Base-by-base conservation (phyloP, 495 filamentous ascomycete species). In the Penicillium bialowiezense region DNA sequence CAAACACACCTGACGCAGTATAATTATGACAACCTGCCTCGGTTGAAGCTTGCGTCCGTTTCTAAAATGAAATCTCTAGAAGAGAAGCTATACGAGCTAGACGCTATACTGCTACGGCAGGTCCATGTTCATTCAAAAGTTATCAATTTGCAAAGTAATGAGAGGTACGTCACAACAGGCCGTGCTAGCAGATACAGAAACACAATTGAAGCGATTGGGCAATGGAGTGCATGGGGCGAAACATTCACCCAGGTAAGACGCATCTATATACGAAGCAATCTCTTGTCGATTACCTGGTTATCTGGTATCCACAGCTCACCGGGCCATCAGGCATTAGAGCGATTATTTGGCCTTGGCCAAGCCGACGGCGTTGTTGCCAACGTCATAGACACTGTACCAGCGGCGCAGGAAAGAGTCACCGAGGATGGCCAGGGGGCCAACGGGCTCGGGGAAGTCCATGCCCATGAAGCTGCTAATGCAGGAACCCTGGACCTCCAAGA, bases 401-500 rank as follows among this genome's bases (percentile, higher is more conserved):
- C 77, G 89, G 69, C 95, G 82, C 64, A 99, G 82, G 88, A 99
- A 99, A 38, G 95, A 87, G 70, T 99, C 95, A 59, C 95, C 95
- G 26, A 99, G 83, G 52, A 99, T 97, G 36, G 90, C 95, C 42
- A 99, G 79, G 48, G 95, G 95, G 13, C 95, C 93, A 50, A 87
- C 84, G 15, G 90, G 91, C 60, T 86, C 87, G 18, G 89, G 90
- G 81, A 97, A 88, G 70, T 97, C 93, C 87, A 97, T 95, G 57
- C 92, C 92, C 83, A 96, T 92, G 77, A 99, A 95, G 53, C 88
- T 85, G 41, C 90, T 95, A 72, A 99, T 95, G 75, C 95, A 99
- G 63, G 85, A 89, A 51, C 95, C 93, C 65, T 90, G 86, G 34
- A 95, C 84, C 69, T 99, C 95, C 41, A 99, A 82, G 65, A 96